Percentiles rank a stretch among this genome's conserved stretches.
Conservation (phyloP, 495 filamentous ascomycete species). For the Rhypophila decipiens region DNA sequence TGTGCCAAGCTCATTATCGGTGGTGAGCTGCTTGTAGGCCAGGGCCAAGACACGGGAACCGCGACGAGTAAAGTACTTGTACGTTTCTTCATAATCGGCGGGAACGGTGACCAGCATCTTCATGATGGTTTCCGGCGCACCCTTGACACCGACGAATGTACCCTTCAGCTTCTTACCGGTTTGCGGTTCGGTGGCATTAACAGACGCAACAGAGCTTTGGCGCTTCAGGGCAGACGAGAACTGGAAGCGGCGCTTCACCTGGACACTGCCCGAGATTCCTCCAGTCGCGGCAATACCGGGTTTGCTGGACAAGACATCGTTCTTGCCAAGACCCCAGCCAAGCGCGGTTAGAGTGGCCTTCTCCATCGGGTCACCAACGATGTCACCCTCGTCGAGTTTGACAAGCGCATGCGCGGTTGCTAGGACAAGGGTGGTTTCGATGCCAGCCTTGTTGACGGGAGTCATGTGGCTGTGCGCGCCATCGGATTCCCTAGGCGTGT, state of each 20-base stretch:
- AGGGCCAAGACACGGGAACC: slow-evolving; percentile 90
- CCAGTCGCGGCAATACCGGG: slow-evolving; percentile 34
- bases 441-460: slow-evolving; percentile 55
- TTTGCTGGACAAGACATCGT: slow-evolving; percentile 70
- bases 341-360: slow-evolving; percentile 87
- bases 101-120: slow-evolving; percentile 83
- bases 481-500: slow-evolving; percentile 60
- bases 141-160: slow-evolving; percentile 93
- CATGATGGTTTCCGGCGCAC: slow-evolving; percentile 91
- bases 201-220: slow-evolving; percentile 85
- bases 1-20: slow-evolving; percentile 72
- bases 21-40: slow-evolving; percentile 83
- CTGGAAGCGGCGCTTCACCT: slow-evolving; percentile 94
- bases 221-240: slow-evolving; percentile 96
- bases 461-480: slow-evolving; percentile 71
- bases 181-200: slow-evolving; percentile 59
- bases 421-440: slow-evolving; percentile 86
- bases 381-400: slow-evolving; percentile 91
- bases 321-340: slow-evolving; percentile 83
- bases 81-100: slow-evolving; percentile 92
- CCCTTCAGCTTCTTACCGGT: slow-evolving; percentile 66
- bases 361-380: slow-evolving; percentile 98
- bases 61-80: slow-evolving; percentile 93
- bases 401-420: slow-evolving; percentile 95
- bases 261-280: slow-evolving; percentile 54